phyloP scores from a whole-genome alignment of 1,284 basidiomycete genomes.

The Nidula niveotomentosa region DNA sequence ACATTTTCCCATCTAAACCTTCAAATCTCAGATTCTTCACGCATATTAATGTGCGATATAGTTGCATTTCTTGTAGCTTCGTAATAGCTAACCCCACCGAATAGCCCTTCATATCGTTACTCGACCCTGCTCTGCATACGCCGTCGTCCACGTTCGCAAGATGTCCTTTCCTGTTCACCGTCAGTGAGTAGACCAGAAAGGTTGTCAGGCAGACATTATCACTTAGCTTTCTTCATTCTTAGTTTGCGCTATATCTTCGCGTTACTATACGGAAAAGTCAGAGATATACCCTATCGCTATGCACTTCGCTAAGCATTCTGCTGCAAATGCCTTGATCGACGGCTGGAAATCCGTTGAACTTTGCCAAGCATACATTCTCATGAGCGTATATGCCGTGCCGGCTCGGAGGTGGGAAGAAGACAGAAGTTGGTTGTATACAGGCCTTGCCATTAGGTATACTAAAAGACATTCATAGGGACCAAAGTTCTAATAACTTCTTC shows the following conservation, averaged over 20 bases:
- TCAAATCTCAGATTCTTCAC: slow-evolving; percentile 55
- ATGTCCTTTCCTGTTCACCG: slow-evolving; percentile 82
- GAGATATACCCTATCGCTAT: slow-evolving; percentile 84
- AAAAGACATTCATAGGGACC: neutral
- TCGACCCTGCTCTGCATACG: slow-evolving; percentile 75
- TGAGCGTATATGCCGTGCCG: slow-evolving; percentile 78
- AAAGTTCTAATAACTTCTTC: slow-evolving; percentile 28
- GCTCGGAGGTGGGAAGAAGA: slow-evolving; percentile 83
- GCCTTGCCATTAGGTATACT: slow-evolving; percentile 69
- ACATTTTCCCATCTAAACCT: neutral
- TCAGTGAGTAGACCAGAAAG: slow-evolving; percentile 51
- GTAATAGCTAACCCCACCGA: too few species aligned
- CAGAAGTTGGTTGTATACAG: slow-evolving; percentile 79
- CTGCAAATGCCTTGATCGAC: slow-evolving; percentile 75
- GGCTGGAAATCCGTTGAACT: slow-evolving; percentile 83
- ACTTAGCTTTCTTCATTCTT: slow-evolving; percentile 1
- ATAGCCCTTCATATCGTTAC: slow-evolving; percentile 71
- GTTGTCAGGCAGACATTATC: neutral
- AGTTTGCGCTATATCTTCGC: slow-evolving; percentile 80
- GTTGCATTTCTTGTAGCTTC: neutral
- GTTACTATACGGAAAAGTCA: slow-evolving; percentile 73
- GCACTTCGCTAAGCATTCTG: slow-evolving; percentile 84
- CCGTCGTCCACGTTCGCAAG: slow-evolving; percentile 71
- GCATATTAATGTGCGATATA: slow-evolving; percentile 60
- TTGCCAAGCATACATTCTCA: slow-evolving; percentile 76